A percentile compares a stretch with the other conserved stretches of the same genome.
These are phyloP conservation scores for Candida mesenterica DNA, from an alignment of 1,139 yeast genomes.

Conservation along the genomic window DNA sequence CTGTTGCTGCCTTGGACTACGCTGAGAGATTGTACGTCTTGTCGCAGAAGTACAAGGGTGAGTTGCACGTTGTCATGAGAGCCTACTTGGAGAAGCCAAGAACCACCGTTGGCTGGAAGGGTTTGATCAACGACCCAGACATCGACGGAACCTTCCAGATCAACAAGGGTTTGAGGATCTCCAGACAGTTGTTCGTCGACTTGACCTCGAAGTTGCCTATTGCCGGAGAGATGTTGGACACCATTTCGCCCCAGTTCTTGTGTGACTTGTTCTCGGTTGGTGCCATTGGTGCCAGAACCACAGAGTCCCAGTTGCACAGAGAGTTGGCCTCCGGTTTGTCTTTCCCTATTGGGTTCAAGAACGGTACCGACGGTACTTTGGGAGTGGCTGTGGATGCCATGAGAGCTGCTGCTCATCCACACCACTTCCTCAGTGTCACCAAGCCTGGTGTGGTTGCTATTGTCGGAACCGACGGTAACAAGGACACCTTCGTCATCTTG, in stretches of 20 bases:
- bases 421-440: slow-evolving; percentile 91
- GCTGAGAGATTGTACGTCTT: slow-evolving; percentile 62
- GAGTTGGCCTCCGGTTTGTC: slow-evolving; percentile 93
- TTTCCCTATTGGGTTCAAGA: slow-evolving; percentile 96
- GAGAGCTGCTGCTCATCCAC: slow-evolving; percentile 89
- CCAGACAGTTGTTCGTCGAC: slow-evolving; percentile 83
- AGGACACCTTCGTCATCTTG: slow-evolving; percentile 84
- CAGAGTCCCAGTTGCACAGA: slow-evolving; percentile 95
- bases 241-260: slow-evolving; percentile 92
- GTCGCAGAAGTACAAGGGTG: slow-evolving; percentile 64
- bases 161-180: slow-evolving; percentile 87
- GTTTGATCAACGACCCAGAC: slow-evolving; percentile 94
- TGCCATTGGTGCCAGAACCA: slow-evolving; percentile 97
- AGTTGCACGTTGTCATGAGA: slow-evolving; percentile 88
- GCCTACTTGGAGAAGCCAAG: slow-evolving; percentile 98
- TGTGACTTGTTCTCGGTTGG: slow-evolving; percentile 89
- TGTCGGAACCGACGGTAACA: slow-evolving; percentile 91
- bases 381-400: slow-evolving; percentile 94
- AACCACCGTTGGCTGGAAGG: slow-evolving; percentile 99
- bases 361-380: slow-evolving; percentile 92
- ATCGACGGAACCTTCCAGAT: slow-evolving; percentile 92
- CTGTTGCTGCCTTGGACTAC: slow-evolving; percentile 88
- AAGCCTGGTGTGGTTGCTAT: slow-evolving; percentile 91
- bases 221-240: slow-evolving; percentile 97
- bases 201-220: slow-evolving; percentile 78